Percentiles rank a stretch among this genome's conserved stretches.
Evolutionary conservation across 345 rosid genomes (phyloP).

Genomic region (Stellera chamaejasme): DNA sequence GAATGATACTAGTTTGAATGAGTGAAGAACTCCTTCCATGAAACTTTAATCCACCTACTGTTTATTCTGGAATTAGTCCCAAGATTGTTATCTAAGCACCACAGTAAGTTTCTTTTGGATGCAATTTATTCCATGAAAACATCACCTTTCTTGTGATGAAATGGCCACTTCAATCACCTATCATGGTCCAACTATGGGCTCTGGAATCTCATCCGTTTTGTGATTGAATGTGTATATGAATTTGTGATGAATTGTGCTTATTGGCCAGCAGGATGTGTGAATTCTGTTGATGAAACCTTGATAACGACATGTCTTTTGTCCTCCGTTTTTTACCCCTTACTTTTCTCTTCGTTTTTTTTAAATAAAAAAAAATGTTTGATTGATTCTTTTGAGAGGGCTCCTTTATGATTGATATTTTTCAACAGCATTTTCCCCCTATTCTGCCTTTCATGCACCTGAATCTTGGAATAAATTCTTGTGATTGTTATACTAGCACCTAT

Average conservation of each 20-base stretch:
- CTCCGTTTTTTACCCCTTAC: constrained; percentile 16
- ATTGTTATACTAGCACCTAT: constrained; percentile 30
- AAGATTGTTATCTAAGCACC: constrained; percentile 21
- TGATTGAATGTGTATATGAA: constrained; percentile 31
- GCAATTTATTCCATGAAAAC: constrained; percentile 34
- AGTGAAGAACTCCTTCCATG: constrained; percentile 18
- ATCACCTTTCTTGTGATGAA: constrained; percentile 7
- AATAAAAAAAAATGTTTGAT: constrained; percentile 26
- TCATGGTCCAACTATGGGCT: constrained; percentile 29
- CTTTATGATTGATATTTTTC: constrained; percentile 18
- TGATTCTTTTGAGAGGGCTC: constrained; percentile 24
- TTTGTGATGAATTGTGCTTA: constrained; percentile 38
- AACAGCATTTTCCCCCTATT: constrained; percentile 1
- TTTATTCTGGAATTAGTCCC: constrained; percentile 20
- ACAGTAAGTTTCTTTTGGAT: constrained; percentile 31
- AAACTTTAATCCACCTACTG: constrained; percentile 13
- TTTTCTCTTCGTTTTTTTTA: background rate
- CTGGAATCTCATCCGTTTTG: constrained; percentile 36
- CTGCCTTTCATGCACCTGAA: constrained; percentile 26
- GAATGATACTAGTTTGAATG: constrained; percentile 13
- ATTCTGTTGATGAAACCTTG: constrained; percentile 47
- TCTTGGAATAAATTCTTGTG: constrained; percentile 50
- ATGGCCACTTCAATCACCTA: constrained; percentile 22
- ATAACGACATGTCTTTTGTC: constrained; percentile 34
- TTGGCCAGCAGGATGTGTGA: constrained; percentile 45